Conservation (phyloP, 2,329 filamentous ascomycete species). For the Penicillium sp. region DNA sequence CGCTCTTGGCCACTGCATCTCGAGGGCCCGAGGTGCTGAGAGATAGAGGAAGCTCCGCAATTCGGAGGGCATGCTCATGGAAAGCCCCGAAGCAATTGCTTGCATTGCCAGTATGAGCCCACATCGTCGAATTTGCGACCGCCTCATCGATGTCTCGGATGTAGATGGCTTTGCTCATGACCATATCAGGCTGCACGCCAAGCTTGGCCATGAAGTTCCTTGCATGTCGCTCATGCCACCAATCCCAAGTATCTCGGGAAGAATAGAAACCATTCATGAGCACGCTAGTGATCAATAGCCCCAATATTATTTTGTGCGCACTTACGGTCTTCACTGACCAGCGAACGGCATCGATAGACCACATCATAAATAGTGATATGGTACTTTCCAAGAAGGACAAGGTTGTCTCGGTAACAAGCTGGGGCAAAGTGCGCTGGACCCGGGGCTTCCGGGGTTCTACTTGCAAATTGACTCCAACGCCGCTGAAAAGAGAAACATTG, state of each 20-base stretch:
- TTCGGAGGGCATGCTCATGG: constrained; percentile 41
- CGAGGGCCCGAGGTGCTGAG: constrained; percentile 28
- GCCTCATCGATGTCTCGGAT: constrained; percentile 75
- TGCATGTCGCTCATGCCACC: constrained; percentile 84
- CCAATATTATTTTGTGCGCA: constrained; percentile 73
- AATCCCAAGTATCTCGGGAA: constrained; percentile 69
- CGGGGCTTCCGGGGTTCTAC: constrained; percentile 56
- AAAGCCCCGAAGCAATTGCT: constrained; percentile 47
- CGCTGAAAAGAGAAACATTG: constrained; percentile 40
- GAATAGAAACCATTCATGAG: constrained; percentile 74
- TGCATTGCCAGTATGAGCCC: constrained; percentile 27
- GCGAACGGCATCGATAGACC: constrained; percentile 65
- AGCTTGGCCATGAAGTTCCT: constrained; percentile 77
- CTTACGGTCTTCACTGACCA: constrained; percentile 68
- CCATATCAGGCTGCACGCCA: constrained; percentile 73
- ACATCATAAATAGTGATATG: constrained; percentile 74
- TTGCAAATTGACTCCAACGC: constrained; percentile 33
- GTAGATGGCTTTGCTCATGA: constrained; percentile 86
- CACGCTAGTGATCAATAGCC: constrained; percentile 67
- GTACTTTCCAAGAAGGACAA: constrained; percentile 74
- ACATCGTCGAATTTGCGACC: constrained; percentile 41
- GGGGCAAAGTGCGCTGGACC: constrained; percentile 60
- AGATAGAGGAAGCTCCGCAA: constrained; percentile 31
- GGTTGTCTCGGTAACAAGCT: constrained; percentile 70
- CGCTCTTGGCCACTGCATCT: constrained; percentile 33